Conservation (phyloP, 2,329 filamentous ascomycete species). For the Penicillium digitatum region DNA sequence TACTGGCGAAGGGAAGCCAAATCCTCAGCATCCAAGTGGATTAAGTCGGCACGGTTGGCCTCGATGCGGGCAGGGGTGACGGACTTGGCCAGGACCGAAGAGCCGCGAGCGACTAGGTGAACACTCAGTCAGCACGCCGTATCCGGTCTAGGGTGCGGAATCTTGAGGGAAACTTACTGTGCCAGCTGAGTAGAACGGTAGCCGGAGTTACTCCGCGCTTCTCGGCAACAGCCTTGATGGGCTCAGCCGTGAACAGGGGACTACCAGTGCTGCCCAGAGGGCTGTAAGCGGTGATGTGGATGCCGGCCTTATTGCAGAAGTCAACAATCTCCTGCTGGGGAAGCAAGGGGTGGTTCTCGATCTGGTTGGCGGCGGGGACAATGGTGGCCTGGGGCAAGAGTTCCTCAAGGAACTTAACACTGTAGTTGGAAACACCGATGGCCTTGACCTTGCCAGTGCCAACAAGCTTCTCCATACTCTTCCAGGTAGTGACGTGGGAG, state of each 20-base stretch:
- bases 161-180: conserved; percentile 30
- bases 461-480: conserved; percentile 60
- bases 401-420: conserved; percentile 51
- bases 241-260: conserved; percentile 41
- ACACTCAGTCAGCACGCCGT: background rate
- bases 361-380: conserved; percentile 70
- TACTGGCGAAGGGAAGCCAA: conserved; percentile 39
- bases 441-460: conserved; percentile 52
- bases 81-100: conserved; percentile 42
- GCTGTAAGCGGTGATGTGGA: conserved; percentile 53
- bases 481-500: conserved; percentile 74
- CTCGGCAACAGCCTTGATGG: conserved; percentile 41
- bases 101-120: conserved; percentile 36
- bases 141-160: background rate
- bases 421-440: conserved; percentile 60
- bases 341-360: conserved; percentile 72
- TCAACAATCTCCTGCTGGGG: conserved; percentile 53
- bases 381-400: conserved; percentile 57
- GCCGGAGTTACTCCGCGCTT: conserved; percentile 40
- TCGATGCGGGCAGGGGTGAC: conserved; percentile 42
- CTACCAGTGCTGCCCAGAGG: conserved; percentile 43
- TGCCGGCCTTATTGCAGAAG: conserved; percentile 50
- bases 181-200: conserved; percentile 44
- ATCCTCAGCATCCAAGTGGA: conserved; percentile 39
- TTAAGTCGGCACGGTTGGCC: conserved; percentile 36